Conservation (phyloP, 148 eudicot species). For the Limonium bicolor region DNA sequence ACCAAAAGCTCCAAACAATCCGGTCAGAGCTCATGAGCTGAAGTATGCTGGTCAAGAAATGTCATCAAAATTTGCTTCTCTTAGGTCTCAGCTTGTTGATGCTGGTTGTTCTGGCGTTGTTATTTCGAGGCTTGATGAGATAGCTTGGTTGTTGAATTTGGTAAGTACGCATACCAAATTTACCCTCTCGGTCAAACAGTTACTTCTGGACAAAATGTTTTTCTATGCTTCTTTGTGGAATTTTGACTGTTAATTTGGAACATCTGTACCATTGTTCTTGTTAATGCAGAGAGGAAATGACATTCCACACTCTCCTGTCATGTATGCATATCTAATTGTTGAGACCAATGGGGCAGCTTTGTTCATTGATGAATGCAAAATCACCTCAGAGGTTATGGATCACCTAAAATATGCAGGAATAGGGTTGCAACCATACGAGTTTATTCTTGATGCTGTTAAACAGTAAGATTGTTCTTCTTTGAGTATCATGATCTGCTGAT, state of each 20-base stretch:
- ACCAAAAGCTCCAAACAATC: conserved; percentile 60
- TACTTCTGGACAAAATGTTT: background rate
- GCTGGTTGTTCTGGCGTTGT: conserved; percentile 69
- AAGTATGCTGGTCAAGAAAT: conserved; percentile 87
- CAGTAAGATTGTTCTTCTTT: conserved; percentile 45
- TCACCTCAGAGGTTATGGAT: conserved; percentile 56
- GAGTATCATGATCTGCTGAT: too few species aligned
- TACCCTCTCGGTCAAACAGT: too few species aligned
- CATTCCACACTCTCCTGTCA: conserved; percentile 85
- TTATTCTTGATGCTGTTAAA: conserved; percentile 63
- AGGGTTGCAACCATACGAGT: conserved; percentile 72
- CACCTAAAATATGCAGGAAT: conserved; percentile 58
- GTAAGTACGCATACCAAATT: conserved; percentile 17
- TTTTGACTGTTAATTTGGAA: background rate
- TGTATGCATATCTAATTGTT: conserved; percentile 81
- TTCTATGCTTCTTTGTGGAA: background rate
- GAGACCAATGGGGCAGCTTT: conserved; percentile 56
- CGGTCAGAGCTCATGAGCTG: conserved; percentile 63
- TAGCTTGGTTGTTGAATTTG: conserved; percentile 94
- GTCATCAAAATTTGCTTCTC: conserved; percentile 49
- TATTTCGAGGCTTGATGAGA: conserved; percentile 83
- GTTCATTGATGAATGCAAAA: conserved; percentile 61
- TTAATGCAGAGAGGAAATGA: conserved; percentile 94
- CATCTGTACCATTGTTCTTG: too few species aligned
- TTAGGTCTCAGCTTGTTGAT: conserved; percentile 55